phyloP scores from a whole-genome alignment of 805 yeast genomes.

The Helenozyma baotianmanensis region DNA sequence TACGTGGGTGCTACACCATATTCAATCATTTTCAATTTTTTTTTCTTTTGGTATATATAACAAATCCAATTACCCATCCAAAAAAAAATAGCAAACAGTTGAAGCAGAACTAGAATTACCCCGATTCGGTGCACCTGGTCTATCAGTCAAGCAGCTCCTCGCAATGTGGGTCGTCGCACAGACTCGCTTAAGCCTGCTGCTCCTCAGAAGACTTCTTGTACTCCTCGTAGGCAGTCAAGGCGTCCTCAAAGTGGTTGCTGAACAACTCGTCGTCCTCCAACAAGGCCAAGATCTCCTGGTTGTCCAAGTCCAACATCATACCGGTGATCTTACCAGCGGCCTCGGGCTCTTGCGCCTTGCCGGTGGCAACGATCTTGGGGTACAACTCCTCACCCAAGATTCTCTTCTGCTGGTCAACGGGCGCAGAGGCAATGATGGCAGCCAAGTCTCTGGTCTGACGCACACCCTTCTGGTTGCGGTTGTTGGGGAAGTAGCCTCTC shows the following conservation, averaged over 20 bases:
- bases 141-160: slow-evolving; percentile 1
- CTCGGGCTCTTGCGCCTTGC: slow-evolving; percentile 84
- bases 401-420: slow-evolving; percentile 94
- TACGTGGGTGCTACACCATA: too few relatives aligned
- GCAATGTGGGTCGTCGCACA: slow-evolving; percentile 1
- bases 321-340: slow-evolving; percentile 99
- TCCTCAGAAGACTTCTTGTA: slow-evolving; percentile 60
- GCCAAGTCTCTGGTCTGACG: slow-evolving; percentile 51
- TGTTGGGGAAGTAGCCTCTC: slow-evolving; percentile 53
- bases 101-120: slow-evolving; percentile 12
- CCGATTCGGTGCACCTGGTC: too few relatives aligned
- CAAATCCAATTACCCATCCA: slow-evolving; percentile 24
- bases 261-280: slow-evolving; percentile 87
- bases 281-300: slow-evolving; percentile 81
- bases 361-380: slow-evolving; percentile 83
- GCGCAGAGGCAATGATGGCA: slow-evolving; percentile 57
- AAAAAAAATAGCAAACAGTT: slow-evolving; percentile 15
- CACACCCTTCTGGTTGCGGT: slow-evolving; percentile 40
- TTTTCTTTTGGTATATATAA: slow-evolving; percentile 20
- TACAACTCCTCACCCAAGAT: slow-evolving; percentile 95
- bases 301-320: slow-evolving; percentile 95
- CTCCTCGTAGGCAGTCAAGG: slow-evolving; percentile 88
- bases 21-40: too few relatives aligned
- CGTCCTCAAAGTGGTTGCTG: slow-evolving; percentile 89
- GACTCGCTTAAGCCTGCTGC: slow-evolving; percentile 18